Evolutionary conservation across 1,284 basidiomycete species (phyloP), one percentile per base, ranked within the genome.

Genomic region (Vanrija pseudolonga): DNA sequence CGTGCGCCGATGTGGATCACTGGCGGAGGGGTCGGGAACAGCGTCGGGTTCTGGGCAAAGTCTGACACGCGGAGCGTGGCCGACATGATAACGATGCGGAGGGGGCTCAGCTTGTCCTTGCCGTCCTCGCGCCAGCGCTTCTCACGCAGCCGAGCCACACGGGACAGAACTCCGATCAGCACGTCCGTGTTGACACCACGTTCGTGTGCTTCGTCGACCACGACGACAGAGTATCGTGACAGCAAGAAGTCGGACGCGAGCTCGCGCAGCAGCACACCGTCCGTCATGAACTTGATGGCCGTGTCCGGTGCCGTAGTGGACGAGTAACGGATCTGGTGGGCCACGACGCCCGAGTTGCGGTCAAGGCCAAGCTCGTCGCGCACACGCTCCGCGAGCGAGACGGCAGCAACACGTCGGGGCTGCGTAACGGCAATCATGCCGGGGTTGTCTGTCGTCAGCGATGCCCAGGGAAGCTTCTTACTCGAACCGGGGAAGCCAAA

Each of bases 201-300:
- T 74, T 99, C 96, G 76, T 98, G 96, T 0, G 96, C 96, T 76
- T 99, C 96, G 66, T 99, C 96, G 52, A 97, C 88, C 55, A 98
- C 88, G 61, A 99, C 85, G 32, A 96, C 88, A 22, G 90, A 93
- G 74, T 99, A 99, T 71, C 87, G 90, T 50, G 80, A 84, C 17
- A 98, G 80, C 28, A 97, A 74, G 70, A 98, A 95, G 71, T 99
- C 95, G 15, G 83, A 84, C 0, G 91, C 87, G 20, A 98, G 81
- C 74, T 99, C 96, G 54, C 96, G 86, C 12, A 98, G 80, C 22
- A 99, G 79, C 15, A 98, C 92, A 80, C 96, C 96, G 68, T 99
- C 96, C 2, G 96, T 99, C 95, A 98, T 98, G 80, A 98, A 99
- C 76, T 98, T 98, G 80, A 98, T 92, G 7, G 85, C 85, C 0